These are phyloP conservation scores for Glycyrrhiza uralensis DNA, from an alignment of 306 rosid species.

Conservation along the genomic window DNA sequence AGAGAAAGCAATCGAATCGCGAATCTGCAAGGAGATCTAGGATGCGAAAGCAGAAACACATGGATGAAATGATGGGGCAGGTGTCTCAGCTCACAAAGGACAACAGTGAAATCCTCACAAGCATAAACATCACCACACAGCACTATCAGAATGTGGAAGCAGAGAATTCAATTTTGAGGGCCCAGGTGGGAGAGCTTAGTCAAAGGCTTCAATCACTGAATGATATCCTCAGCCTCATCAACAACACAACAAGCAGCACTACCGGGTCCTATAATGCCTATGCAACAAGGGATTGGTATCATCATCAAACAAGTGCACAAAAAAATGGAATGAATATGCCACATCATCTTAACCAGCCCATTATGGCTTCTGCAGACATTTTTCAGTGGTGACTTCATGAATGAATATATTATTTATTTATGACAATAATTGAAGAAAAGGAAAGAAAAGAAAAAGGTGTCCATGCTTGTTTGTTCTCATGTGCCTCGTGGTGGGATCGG, in stretches of 20 bases:
- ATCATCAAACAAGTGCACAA: constrained; percentile 7
- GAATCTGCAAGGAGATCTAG: constrained; percentile 88
- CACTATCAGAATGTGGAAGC: constrained; percentile 53
- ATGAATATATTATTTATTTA: too few species aligned
- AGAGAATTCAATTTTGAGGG: constrained; percentile 58
- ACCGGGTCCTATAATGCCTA: constrained; percentile 31
- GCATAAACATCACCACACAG: constrained; percentile 45
- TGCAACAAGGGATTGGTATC: not conserved
- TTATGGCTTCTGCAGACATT: constrained; percentile 59
- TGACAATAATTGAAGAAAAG: not conserved
- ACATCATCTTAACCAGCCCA: constrained; percentile 46
- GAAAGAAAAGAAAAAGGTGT: not conserved
- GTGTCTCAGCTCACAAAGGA: constrained; percentile 45
- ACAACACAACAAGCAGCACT: constrained; percentile 16
- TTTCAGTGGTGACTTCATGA: constrained; percentile 40
- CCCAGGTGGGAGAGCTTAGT: constrained; percentile 62
- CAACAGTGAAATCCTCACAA: constrained; percentile 48
- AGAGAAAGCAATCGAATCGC: constrained; percentile 76
- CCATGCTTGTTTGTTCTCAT: not conserved
- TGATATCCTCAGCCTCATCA: constrained; percentile 49
- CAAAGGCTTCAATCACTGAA: constrained; percentile 67
- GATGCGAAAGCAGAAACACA: constrained; percentile 70
- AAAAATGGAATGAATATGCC: constrained; percentile 42
- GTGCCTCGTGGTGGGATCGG: not conserved
- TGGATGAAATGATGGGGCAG: constrained; percentile 60